Percentiles rank a stretch among this genome's conserved stretches.
These are phyloP conservation scores for Pogostemon cablin DNA, from an alignment of 257 asterid genomes.

Conservation along the genomic window DNA sequence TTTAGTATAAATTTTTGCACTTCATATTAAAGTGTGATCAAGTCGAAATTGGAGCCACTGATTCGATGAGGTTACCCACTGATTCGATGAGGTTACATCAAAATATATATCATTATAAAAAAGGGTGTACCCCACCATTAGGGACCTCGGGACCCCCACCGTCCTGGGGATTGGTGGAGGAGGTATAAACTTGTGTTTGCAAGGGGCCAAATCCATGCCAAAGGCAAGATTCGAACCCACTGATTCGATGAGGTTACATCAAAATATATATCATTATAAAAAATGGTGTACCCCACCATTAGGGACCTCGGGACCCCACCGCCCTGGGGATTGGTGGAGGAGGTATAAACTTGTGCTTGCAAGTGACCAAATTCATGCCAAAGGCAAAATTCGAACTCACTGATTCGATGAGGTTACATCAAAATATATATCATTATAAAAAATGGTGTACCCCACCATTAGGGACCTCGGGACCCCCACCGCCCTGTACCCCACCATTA, in stretches of 20 bases:
- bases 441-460: neutral
- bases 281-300: neutral
- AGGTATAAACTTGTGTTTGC: too few species aligned
- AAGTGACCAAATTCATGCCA: too few species aligned
- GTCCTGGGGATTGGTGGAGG: too few species aligned
- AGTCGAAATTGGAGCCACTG: slow-evolving; percentile 21
- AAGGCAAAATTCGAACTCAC: too few species aligned
- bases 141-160: too few species aligned
- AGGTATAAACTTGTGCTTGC: too few species aligned
- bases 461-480: too few species aligned
- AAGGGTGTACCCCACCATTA: neutral
- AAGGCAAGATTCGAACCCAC: too few species aligned
- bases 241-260: neutral
- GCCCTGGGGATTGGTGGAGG: too few species aligned
- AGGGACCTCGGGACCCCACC: too few species aligned
- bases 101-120: slow-evolving; percentile 24
- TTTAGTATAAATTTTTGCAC: neutral
- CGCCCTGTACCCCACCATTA: too few species aligned
- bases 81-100: neutral
- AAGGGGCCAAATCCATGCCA: too few species aligned
- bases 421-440: slow-evolving; percentile 4
- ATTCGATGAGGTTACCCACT: slow-evolving; percentile 15
- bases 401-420: neutral
- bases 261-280: slow-evolving; percentile 4
- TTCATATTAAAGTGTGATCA: neutral